Evolutionary conservation across 257 asterid species (phyloP).

Genomic region (Rehmannia glutinosa): DNA sequence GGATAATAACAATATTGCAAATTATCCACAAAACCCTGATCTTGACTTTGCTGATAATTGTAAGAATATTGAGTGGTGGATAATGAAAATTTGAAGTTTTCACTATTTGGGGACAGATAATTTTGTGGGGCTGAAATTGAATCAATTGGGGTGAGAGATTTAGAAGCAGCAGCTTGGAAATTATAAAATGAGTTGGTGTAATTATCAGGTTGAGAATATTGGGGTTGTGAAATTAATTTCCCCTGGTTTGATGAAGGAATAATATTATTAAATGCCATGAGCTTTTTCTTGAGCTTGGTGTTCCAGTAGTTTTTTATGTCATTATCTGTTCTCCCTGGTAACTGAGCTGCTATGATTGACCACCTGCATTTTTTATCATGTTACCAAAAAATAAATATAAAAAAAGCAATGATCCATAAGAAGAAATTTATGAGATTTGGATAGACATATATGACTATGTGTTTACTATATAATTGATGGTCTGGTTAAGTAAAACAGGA

Average conservation of each 20-base stretch:
- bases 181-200: constrained; percentile 26
- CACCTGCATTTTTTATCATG: constrained; percentile 39
- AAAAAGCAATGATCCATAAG: background rate
- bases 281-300: constrained; percentile 82
- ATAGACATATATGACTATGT: too few relatives aligned
- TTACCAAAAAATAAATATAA: too few relatives aligned
- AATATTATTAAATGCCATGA: constrained; percentile 35
- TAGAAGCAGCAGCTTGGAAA: constrained; percentile 17
- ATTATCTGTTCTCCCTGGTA: constrained; percentile 79
- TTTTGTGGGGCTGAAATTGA: constrained; percentile 31
- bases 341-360: constrained; percentile 75
- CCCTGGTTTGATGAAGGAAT: constrained; percentile 24
- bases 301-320: constrained; percentile 90
- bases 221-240: constrained; percentile 24
- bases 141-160: constrained; percentile 23
- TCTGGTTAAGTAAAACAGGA: constrained; percentile 2
- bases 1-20: constrained; percentile 24
- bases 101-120: constrained; percentile 15
- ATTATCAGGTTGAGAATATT: background rate
- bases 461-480: background rate
- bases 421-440: constrained; percentile 7
- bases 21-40: constrained; percentile 25
- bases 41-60: constrained; percentile 33
- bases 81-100: background rate
- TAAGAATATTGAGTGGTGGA: constrained; percentile 12